These are phyloP conservation scores for Ophiosphaerella narmari DNA, from an alignment of 2,329 filamentous ascomycete genomes.

Conservation along the genomic window DNA sequence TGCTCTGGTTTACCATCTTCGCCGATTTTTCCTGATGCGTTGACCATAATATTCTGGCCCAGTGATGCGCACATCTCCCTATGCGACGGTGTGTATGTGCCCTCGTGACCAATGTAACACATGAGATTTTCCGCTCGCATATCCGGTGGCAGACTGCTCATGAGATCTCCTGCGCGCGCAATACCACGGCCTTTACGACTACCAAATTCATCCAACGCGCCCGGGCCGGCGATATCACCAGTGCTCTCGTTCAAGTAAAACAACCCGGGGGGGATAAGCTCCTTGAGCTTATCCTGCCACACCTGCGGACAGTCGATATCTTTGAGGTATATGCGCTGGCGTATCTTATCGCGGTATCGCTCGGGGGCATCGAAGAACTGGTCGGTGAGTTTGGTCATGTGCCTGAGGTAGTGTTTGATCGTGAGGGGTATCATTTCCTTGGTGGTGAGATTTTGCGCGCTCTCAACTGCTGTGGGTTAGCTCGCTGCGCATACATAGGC, in stretches of 20 bases:
- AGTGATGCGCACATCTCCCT: conserved; percentile 97
- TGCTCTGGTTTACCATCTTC: conserved; percentile 72
- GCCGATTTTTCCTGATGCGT: conserved; percentile 70
- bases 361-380: conserved; percentile 71
- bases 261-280: conserved; percentile 77
- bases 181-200: conserved; percentile 60
- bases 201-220: conserved; percentile 56
- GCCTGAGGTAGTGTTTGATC: conserved; percentile 86
- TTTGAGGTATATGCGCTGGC: conserved; percentile 91
- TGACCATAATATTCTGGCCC: conserved; percentile 98
- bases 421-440: conserved; percentile 81
- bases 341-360: conserved; percentile 77
- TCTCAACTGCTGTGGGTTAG: conserved; percentile 66
- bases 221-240: conserved; percentile 60
- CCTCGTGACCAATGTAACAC: conserved; percentile 98
- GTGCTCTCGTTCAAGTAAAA: conserved; percentile 90
- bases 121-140: conserved; percentile 97
- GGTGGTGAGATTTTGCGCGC: conserved; percentile 77
- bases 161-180: conserved; percentile 83
- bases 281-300: conserved; percentile 80
- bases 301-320: conserved; percentile 92
- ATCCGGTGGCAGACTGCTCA: conserved; percentile 83
- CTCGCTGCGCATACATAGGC: conserved; percentile 20
- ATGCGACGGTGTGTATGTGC: conserved; percentile 93
- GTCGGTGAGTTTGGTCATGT: conserved; percentile 80